Conservation (phyloP, 495 filamentous ascomycete genomes). For the Aspergillus carlsbadensis region DNA sequence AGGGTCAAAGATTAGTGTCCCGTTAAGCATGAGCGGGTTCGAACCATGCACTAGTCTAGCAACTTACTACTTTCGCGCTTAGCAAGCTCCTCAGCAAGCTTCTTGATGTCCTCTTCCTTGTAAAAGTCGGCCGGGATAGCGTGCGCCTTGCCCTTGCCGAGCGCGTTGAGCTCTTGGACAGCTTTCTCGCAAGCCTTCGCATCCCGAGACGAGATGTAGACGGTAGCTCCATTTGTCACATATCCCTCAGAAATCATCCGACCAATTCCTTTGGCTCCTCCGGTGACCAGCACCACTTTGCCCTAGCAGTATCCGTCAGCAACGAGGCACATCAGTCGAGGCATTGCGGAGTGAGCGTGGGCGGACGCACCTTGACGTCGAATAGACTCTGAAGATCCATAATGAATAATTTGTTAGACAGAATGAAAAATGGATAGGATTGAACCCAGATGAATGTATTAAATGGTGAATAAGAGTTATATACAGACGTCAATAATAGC, state of each 20-base stretch:
- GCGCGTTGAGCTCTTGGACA: conserved; percentile 57
- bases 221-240: conserved; percentile 75
- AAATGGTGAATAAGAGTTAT: neutral
- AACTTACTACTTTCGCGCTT: conserved; percentile 59
- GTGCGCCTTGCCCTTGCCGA: conserved; percentile 61
- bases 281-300: conserved; percentile 74
- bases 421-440: neutral
- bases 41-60: neutral
- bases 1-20: neutral
- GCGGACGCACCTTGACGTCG: conserved; percentile 55
- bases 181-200: conserved; percentile 58
- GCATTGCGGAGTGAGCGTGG: neutral
- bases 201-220: conserved; percentile 80
- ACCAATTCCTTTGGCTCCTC: conserved; percentile 69
- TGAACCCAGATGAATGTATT: neutral
- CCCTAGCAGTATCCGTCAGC: conserved; percentile 44
- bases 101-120: conserved; percentile 67
- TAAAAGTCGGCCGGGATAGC: conserved; percentile 72
- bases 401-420: conserved; percentile 6
- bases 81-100: conserved; percentile 60
- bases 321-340: neutral
- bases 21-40: neutral
- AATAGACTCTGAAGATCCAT: conserved; percentile 60
- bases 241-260: conserved; percentile 81
- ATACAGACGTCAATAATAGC: neutral